A percentile compares a stretch with the other conserved stretches of the same genome.
phyloP scores from a whole-genome alignment of 441 rosid genomes.

The Populus trichocarpa region DNA sequence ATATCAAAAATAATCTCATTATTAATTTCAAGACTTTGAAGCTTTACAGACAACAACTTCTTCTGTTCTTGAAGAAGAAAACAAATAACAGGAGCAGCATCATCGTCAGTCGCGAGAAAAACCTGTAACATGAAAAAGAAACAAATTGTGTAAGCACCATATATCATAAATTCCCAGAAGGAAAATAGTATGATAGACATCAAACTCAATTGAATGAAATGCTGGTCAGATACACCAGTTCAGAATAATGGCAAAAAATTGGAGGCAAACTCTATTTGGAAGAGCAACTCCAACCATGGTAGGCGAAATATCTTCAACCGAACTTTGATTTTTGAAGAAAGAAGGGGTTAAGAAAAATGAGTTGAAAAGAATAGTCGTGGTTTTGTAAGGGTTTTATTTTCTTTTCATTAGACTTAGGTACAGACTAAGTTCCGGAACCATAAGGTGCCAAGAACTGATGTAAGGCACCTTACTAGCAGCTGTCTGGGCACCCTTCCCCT shows the following conservation, averaged over 20 bases:
- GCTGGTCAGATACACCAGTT: background rate
- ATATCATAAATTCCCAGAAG: constrained; percentile 5
- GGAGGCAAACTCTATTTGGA: background rate
- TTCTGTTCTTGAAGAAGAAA: constrained; percentile 92
- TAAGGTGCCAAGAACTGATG: constrained; percentile 18
- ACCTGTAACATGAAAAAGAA: constrained; percentile 49
- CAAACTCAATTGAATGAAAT: constrained; percentile 7
- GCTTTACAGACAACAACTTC: constrained; percentile 81
- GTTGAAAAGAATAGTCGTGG: background rate
- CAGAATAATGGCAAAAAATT: background rate
- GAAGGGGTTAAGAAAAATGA: background rate
- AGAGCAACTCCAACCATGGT: constrained; percentile 1
- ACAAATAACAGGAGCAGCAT: constrained; percentile 73
- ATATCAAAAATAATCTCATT: constrained; percentile 72
- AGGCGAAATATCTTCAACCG: background rate
- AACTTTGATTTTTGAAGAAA: background rate
- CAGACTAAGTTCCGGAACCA: background rate
- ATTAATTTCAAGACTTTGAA: constrained; percentile 79
- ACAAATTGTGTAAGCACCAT: background rate
- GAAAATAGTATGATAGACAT: constrained; percentile 5
- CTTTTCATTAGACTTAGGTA: background rate
- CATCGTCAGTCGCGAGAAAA: constrained; percentile 88
- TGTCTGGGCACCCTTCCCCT: constrained; percentile 81
- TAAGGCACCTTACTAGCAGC: constrained; percentile 82
- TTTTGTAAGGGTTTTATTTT: background rate